phyloP scores from a whole-genome alignment of 345 rosid species.

The Salix suchowensis region DNA sequence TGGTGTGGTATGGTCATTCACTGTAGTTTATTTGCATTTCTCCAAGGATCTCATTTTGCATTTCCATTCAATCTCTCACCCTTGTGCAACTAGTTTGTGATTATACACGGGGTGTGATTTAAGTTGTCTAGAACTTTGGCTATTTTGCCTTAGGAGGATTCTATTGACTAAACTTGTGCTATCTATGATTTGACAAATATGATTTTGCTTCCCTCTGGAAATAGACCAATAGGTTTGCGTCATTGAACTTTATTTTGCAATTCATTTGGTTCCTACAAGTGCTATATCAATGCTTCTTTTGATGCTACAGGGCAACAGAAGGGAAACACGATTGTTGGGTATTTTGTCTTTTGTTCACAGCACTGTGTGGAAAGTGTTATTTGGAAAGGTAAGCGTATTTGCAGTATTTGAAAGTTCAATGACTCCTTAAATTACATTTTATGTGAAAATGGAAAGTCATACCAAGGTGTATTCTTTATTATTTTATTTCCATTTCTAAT shows the following conservation, averaged over 20 bases:
- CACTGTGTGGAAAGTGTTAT: conserved; percentile 95
- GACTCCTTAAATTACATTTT: not conserved
- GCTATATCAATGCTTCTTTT: conserved; percentile 6
- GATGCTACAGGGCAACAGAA: conserved; percentile 74
- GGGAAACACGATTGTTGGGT: conserved; percentile 90
- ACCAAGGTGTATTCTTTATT: not conserved
- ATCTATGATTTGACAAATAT: not conserved
- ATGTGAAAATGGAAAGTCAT: not conserved
- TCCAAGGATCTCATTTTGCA: not conserved
- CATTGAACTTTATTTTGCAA: not conserved
- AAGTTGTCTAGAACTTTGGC: not conserved
- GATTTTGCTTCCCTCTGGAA: not conserved
- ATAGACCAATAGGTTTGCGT: not conserved
- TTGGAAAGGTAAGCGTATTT: conserved; percentile 63
- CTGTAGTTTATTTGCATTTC: not conserved
- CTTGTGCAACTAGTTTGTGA: not conserved
- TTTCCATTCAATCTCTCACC: not conserved
- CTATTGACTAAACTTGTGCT: not conserved
- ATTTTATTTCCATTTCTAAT: not conserved
- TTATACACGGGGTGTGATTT: not conserved
- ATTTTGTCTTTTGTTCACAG: conserved; percentile 91
- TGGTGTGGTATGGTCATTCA: not conserved
- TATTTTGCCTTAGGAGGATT: no score
- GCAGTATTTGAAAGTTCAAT: not conserved
- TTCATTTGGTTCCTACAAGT: not conserved